A percentile compares a stretch with the other conserved stretches of the same genome.
phyloP scores from a whole-genome alignment of 1,284 basidiomycete species.

The Somion occarium region DNA sequence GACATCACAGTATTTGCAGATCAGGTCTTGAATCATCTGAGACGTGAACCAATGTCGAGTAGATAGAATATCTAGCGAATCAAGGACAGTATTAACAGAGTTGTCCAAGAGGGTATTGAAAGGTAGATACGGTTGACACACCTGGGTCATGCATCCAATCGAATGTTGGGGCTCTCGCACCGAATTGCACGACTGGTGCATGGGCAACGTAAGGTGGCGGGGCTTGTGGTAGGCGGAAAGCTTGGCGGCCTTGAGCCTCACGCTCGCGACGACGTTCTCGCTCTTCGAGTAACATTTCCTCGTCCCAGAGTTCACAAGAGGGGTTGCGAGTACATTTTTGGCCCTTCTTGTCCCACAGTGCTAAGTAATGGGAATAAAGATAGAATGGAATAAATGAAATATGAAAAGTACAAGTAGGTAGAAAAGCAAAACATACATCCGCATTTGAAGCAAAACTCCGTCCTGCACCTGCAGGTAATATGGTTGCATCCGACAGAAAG shows the following conservation, averaged over 20 bases:
- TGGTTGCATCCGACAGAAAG: constrained; percentile 32
- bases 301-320: constrained; percentile 36
- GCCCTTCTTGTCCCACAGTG: constrained; percentile 23
- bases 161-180: too few relatives aligned
- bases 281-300: constrained; percentile 34
- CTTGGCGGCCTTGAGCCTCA: constrained; percentile 1
- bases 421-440: constrained; percentile 27
- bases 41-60: constrained; percentile 31
- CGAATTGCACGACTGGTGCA: too few relatives aligned
- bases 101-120: background rate
- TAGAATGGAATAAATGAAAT: background rate
- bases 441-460: constrained; percentile 34
- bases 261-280: constrained; percentile 27
- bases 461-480: constrained; percentile 30
- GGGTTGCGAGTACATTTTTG: constrained; percentile 30
- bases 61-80: constrained; percentile 24
- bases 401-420: background rate
- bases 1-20: constrained; percentile 34
- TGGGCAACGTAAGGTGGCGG: too few relatives aligned
- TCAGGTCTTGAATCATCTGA: constrained; percentile 30
- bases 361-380: constrained; percentile 13
- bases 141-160: constrained; percentile 33
- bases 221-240: background rate
- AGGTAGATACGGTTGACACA: constrained; percentile 17
- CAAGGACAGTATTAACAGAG: background rate